Conservation (phyloP, 805 yeast species). For the Cyberlindnera bimundalis region DNA sequence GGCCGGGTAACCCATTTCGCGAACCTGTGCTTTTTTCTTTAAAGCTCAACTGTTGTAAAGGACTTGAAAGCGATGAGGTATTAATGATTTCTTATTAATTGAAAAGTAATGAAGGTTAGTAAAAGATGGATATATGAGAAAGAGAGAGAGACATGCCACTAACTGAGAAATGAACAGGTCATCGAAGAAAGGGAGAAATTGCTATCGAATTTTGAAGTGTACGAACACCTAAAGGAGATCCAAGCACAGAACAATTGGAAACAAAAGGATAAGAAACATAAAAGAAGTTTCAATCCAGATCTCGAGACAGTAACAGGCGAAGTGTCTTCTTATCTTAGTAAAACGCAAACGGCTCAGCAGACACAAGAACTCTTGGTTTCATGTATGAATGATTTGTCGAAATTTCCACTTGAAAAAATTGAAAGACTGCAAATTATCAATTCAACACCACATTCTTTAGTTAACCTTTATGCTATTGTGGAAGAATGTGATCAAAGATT, state of each 20-base stretch:
- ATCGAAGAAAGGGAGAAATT: slow-evolving; percentile 48
- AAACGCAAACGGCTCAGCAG: slow-evolving; percentile 22
- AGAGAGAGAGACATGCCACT: neutral
- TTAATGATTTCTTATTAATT: no score
- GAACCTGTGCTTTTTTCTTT: no score
- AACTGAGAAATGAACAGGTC: slow-evolving; percentile 20
- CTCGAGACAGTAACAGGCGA: slow-evolving; percentile 35
- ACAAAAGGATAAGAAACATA: slow-evolving; percentile 20
- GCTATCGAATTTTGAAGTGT: slow-evolving; percentile 55
- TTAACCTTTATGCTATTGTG: slow-evolving; percentile 70
- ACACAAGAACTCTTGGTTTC: slow-evolving; percentile 28
- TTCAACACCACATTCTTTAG: slow-evolving; percentile 74
- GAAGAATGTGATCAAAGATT: slow-evolving; percentile 93
- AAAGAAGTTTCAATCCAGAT: slow-evolving; percentile 32
- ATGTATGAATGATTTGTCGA: slow-evolving; percentile 29
- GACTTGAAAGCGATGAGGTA: slow-evolving; percentile 1
- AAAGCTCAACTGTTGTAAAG: neutral
- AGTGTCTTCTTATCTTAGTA: slow-evolving; percentile 23
- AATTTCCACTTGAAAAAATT: slow-evolving; percentile 65
- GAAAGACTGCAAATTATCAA: slow-evolving; percentile 85
- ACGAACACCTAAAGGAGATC: slow-evolving; percentile 43
- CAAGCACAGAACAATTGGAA: slow-evolving; percentile 37
- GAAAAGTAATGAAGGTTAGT: slow-evolving; percentile 1
- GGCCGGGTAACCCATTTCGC: slow-evolving; percentile 1
- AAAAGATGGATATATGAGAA: neutral